Percentiles rank a stretch among this genome's conserved stretches.
These are phyloP conservation scores for Citrus glauca DNA, from an alignment of 345 rosid species.

Conservation along the genomic window DNA sequence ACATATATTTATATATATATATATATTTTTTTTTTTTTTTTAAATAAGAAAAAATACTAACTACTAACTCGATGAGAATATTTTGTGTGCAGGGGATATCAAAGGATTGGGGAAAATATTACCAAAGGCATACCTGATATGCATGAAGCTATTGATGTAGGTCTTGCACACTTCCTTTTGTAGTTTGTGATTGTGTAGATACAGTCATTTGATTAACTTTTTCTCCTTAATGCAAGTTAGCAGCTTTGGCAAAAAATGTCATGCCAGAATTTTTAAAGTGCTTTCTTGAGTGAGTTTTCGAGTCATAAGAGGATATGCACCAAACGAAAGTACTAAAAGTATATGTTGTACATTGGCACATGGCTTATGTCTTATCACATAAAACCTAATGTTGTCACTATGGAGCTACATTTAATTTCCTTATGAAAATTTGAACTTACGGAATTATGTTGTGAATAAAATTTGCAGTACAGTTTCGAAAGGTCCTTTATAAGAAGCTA, in stretches of 20 bases:
- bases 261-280: neutral
- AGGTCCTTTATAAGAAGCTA: neutral
- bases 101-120: slow-evolving; percentile 73
- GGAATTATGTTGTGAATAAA: neutral
- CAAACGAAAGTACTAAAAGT: neutral
- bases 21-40: no score
- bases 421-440: neutral
- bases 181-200: neutral
- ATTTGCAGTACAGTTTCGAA: neutral
- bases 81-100: slow-evolving; percentile 70
- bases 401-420: neutral
- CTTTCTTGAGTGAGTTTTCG: neutral
- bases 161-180: slow-evolving; percentile 12
- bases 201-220: neutral
- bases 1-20: no score
- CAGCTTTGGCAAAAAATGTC: neutral
- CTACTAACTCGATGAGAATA: neutral
- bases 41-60: neutral
- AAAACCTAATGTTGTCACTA: neutral
- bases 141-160: slow-evolving; percentile 85
- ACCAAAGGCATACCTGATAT: slow-evolving; percentile 78
- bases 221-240: neutral
- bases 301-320: no score
- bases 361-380: neutral
- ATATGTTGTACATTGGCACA: no score